phyloP scores from a whole-genome alignment of 805 yeast genomes.

The Pichia eremophila region DNA sequence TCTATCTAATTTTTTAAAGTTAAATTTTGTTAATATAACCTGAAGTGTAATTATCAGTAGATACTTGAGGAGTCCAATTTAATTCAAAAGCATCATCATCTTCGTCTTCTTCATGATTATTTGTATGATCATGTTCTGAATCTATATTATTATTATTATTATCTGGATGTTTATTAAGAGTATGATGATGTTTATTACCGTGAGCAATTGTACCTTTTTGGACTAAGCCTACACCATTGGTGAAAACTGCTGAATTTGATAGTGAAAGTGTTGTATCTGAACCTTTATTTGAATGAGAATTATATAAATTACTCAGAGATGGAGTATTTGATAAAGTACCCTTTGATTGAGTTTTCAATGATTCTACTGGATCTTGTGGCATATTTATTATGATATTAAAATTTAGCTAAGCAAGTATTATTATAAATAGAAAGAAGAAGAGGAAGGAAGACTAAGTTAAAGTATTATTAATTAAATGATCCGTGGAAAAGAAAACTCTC shows the following conservation, averaged over 20 bases:
- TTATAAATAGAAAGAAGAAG: not conserved
- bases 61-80: conserved; percentile 7
- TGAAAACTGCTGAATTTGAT: conserved; percentile 4
- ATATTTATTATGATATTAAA: not conserved
- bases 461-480: no score
- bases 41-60: conserved; percentile 4
- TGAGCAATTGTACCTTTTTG: conserved; percentile 6
- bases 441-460: not conserved
- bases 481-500: no score
- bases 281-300: conserved; percentile 5
- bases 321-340: not conserved
- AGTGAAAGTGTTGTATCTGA: not conserved
- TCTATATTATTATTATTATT: not conserved
- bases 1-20: not conserved
- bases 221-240: conserved; percentile 1
- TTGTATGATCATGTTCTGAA: not conserved
- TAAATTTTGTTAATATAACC: not conserved
- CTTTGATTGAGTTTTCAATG: not conserved
- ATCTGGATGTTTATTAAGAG: not conserved
- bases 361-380: conserved; percentile 3
- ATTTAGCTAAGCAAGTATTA: not conserved
- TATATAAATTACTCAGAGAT: conserved; percentile 5
- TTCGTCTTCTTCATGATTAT: not conserved
- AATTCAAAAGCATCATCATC: conserved; percentile 5
- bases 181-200: not conserved